These are phyloP conservation scores for Gossypium davidsonii DNA, from an alignment of 441 rosid genomes.

Conservation along the genomic window DNA sequence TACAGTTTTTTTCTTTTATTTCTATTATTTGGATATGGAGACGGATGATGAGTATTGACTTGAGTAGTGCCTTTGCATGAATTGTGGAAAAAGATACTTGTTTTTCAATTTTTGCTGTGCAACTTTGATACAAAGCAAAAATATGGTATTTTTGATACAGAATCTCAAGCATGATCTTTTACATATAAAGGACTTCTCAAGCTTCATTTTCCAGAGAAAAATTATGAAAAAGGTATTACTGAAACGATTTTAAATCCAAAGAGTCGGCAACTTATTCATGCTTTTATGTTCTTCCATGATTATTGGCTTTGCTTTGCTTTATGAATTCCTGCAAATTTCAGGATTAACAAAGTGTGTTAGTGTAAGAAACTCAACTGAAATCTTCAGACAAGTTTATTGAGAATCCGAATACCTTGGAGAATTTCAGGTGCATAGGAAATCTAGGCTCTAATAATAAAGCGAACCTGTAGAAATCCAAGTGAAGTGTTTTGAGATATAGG, in stretches of 20 bases:
- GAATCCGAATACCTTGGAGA: slow-evolving; percentile 22
- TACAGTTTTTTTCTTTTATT: no score
- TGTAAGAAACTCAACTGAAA: not conserved
- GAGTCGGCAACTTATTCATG: slow-evolving; percentile 25
- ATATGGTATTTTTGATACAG: not conserved
- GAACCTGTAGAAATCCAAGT: slow-evolving; percentile 51
- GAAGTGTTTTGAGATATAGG: slow-evolving; percentile 3
- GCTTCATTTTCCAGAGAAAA: not conserved
- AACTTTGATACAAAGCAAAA: not conserved
- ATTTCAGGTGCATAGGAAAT: not conserved
- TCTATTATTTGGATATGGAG: not conserved
- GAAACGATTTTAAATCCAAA: not conserved
- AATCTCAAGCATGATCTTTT: slow-evolving; percentile 6
- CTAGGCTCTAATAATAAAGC: slow-evolving; percentile 58
- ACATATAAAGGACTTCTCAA: not conserved
- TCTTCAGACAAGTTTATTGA: not conserved
- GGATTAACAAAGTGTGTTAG: not conserved
- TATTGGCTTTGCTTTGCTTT: slow-evolving; percentile 12
- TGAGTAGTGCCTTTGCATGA: not conserved
- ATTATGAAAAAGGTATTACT: slow-evolving; percentile 1
- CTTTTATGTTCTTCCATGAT: slow-evolving; percentile 18
- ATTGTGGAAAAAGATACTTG: not conserved
- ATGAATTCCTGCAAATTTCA: slow-evolving; percentile 32
- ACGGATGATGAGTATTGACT: not conserved
- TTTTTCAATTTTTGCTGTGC: not conserved